These are phyloP conservation scores for Aspergillus indologenus DNA, from an alignment of 495 filamentous ascomycete genomes.

Conservation along the genomic window DNA sequence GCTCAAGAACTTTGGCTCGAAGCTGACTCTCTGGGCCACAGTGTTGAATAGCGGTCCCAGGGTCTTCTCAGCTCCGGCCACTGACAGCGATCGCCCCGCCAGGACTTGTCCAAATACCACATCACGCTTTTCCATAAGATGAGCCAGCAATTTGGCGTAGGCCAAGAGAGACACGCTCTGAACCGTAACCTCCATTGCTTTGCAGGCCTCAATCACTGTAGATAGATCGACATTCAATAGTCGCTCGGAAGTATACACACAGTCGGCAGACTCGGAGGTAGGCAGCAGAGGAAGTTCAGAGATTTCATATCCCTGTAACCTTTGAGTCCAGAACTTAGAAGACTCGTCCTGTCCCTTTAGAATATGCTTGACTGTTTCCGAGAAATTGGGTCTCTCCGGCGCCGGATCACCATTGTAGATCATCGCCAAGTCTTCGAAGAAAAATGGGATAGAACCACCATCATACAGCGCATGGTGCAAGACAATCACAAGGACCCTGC, in stretches of 20 bases:
- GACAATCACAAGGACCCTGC: conserved; percentile 29
- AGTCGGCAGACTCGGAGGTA: conserved; percentile 15
- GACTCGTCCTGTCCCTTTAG: conserved; percentile 20
- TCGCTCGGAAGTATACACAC: conserved; percentile 28
- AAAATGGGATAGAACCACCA: conserved; percentile 68
- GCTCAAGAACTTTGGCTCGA: conserved; percentile 35
- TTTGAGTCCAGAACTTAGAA: conserved; percentile 41
- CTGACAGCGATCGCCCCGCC: conserved; percentile 60
- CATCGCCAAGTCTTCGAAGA: conserved; percentile 57
- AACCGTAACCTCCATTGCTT: conserved; percentile 64
- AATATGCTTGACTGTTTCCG: conserved; percentile 32
- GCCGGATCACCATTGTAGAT: conserved; percentile 29
- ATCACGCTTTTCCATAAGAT: conserved; percentile 61
- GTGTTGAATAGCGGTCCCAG: conserved; percentile 93
- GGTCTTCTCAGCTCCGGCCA: conserved; percentile 62
- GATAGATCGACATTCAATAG: conserved; percentile 31
- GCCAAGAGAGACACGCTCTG: conserved; percentile 73
- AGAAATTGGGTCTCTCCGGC: conserved; percentile 22
- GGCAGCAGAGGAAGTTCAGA: conserved; percentile 21
- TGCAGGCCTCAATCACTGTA: conserved; percentile 48
- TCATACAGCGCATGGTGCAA: conserved; percentile 89
- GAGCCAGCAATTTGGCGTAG: conserved; percentile 60
- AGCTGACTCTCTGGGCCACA: conserved; percentile 53
- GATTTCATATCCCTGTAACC: conserved; percentile 27
- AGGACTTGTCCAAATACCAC: conserved; percentile 74